phyloP scores from a whole-genome alignment of 805 yeast species.

The Cyberlindnera lachancei region DNA sequence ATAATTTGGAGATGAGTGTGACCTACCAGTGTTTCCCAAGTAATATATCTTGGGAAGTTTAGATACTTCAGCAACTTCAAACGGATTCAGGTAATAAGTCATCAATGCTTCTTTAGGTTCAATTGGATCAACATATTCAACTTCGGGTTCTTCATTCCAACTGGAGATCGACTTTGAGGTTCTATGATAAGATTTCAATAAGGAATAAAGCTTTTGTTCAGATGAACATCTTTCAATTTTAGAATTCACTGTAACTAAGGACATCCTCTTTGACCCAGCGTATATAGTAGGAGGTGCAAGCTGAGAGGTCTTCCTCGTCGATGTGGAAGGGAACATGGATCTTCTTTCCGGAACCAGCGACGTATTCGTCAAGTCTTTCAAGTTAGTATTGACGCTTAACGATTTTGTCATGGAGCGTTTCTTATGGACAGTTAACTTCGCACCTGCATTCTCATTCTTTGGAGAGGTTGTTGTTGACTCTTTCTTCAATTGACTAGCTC shows the following conservation, averaged over 20 bases:
- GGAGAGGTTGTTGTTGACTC: conserved; percentile 8
- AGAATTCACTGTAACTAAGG: too few relatives aligned
- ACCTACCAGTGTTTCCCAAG: conserved; percentile 29
- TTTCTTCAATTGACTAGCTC: conserved; percentile 16
- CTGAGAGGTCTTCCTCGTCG: too few relatives aligned
- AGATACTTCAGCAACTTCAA: conserved; percentile 55
- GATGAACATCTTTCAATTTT: conserved; percentile 3
- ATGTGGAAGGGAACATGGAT: too few relatives aligned
- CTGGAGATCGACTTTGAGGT: conserved; percentile 7
- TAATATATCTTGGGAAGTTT: conserved; percentile 44
- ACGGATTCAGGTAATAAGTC: conserved; percentile 32
- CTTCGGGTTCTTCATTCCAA: conserved; percentile 3
- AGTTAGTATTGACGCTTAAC: conserved; percentile 12
- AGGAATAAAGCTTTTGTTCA: conserved; percentile 5
- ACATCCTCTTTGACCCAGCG: too few relatives aligned
- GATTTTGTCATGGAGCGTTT: conserved; percentile 15
- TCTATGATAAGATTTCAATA: conserved; percentile 8
- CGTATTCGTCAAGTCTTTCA: conserved; percentile 10
- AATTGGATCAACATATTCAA: not conserved
- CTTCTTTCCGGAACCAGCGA: too few relatives aligned
- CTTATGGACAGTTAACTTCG: conserved; percentile 9
- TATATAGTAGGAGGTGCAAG: too few relatives aligned
- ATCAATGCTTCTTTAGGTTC: conserved; percentile 4
- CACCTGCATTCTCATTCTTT: not conserved
- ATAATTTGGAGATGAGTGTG: conserved; percentile 5